Conservation (phyloP, 805 yeast genomes). For the Barnettozyma botsteinii region DNA sequence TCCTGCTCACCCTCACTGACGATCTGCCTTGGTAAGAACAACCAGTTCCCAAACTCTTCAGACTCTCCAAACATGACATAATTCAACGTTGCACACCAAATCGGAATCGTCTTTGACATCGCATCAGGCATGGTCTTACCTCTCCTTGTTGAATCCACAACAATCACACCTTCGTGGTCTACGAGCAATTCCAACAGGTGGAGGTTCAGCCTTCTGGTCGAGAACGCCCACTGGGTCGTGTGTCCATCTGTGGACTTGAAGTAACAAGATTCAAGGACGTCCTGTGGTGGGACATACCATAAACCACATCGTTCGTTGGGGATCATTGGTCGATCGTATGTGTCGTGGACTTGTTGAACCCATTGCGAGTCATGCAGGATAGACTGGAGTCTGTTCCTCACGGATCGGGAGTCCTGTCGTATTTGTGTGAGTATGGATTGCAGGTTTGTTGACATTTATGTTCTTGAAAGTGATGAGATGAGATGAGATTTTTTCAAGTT, state of each 20-base stretch:
- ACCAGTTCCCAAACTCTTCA: conserved; percentile 26
- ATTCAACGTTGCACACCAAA: conserved; percentile 84
- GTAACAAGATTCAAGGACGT: conserved; percentile 45
- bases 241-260: conserved; percentile 95
- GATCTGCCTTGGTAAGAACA: conserved; percentile 45
- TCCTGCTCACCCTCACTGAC: conserved; percentile 53
- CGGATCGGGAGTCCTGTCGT: conserved; percentile 28
- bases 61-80: conserved; percentile 38
- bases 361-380: conserved; percentile 57
- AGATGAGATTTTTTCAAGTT: too few relatives aligned
- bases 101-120: conserved; percentile 78
- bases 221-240: conserved; percentile 72
- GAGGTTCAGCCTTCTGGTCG: conserved; percentile 64
- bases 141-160: conserved; percentile 81
- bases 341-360: conserved; percentile 35
- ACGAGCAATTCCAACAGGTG: conserved; percentile 53
- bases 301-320: conserved; percentile 85
- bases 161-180: conserved; percentile 40
- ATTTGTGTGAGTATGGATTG: too few relatives aligned
- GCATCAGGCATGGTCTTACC: conserved; percentile 88
- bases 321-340: conserved; percentile 38
- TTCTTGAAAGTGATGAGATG: too few relatives aligned
- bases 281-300: conserved; percentile 64
- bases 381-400: conserved; percentile 64
- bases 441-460: too few relatives aligned